Conservation (phyloP, 176 grass and related monocot genomes). For the Triticum monococcum region DNA sequence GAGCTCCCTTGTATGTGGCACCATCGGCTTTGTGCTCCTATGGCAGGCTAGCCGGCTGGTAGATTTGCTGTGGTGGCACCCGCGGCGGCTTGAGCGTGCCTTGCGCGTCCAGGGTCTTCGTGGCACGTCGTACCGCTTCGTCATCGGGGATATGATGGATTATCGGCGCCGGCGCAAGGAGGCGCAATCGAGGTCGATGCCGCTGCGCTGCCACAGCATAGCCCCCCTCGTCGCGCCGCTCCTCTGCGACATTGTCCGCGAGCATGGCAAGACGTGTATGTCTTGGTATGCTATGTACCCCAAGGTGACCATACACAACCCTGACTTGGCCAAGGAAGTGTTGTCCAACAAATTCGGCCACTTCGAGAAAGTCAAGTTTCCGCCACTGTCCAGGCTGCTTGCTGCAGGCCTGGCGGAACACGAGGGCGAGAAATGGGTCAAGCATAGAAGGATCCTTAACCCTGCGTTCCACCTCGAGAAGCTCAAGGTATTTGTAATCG, state of each 20-base stretch:
- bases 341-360: slow-evolving; percentile 50
- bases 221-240: not conserved
- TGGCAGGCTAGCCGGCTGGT: not conserved
- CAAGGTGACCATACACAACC: not conserved
- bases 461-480: too few relatives aligned
- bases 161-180: not conserved
- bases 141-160: not conserved
- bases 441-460: too few relatives aligned
- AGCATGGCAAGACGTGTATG: not conserved
- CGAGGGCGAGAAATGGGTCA: too few relatives aligned
- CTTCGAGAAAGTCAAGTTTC: slow-evolving; percentile 29
- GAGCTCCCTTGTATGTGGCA: not conserved
- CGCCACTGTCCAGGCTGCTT: slow-evolving; percentile 20
- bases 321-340: slow-evolving; percentile 23
- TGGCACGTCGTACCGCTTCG: not conserved
- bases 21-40: not conserved
- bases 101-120: not conserved
- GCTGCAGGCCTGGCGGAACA: not conserved
- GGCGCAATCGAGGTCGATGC: not conserved
- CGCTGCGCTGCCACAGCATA: not conserved
- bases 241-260: not conserved
- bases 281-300: not conserved
- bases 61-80: not conserved
- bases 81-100: not conserved
- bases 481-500: not conserved